Conservation (phyloP, 176 grass and related monocot genomes). For the Ensete ventricosum region DNA sequence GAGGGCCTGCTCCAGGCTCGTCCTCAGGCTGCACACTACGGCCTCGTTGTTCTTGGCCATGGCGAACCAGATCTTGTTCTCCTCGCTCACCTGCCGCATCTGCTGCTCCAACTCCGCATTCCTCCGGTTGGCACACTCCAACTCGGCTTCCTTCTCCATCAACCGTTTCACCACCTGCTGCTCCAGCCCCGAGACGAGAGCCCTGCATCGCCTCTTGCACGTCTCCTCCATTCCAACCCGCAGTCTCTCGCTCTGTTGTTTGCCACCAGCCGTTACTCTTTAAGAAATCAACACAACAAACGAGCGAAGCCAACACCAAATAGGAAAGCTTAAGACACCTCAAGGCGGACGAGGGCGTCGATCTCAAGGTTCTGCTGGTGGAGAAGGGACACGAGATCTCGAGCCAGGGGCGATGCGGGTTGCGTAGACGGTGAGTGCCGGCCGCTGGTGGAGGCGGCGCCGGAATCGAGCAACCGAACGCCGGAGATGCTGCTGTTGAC, state of each 20-base stretch:
- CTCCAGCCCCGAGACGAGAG: slow-evolving; percentile 25
- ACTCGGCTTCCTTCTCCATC: slow-evolving; percentile 35
- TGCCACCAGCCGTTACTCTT: too few relatives aligned
- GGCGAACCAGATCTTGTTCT: slow-evolving; percentile 45
- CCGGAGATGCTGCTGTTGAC: neutral
- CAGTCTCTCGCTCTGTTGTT: slow-evolving; percentile 49
- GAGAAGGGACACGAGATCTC: slow-evolving; percentile 32
- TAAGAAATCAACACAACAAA: neutral
- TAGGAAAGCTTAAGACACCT: slow-evolving; percentile 20
- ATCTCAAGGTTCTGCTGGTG: slow-evolving; percentile 48
- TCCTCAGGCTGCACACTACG: slow-evolving; percentile 36
- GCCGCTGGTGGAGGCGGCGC: slow-evolving; percentile 26
- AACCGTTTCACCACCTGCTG: slow-evolving; percentile 18
- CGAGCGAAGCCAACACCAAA: neutral
- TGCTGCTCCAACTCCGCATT: slow-evolving; percentile 47
- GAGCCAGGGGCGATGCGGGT: neutral
- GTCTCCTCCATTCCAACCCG: slow-evolving; percentile 31
- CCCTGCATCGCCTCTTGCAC: slow-evolving; percentile 33
- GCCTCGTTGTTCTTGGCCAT: slow-evolving; percentile 47
- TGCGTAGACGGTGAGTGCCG: neutral
- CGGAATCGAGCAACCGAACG: slow-evolving; percentile 17
- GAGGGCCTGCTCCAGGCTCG: slow-evolving; percentile 36
- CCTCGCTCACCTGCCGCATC: slow-evolving; percentile 31
- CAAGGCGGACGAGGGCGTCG: slow-evolving; percentile 40
- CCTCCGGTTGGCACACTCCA: slow-evolving; percentile 20